Conservation (phyloP, 1,284 basidiomycete genomes). For the Cystobasidium sp. region DNA sequence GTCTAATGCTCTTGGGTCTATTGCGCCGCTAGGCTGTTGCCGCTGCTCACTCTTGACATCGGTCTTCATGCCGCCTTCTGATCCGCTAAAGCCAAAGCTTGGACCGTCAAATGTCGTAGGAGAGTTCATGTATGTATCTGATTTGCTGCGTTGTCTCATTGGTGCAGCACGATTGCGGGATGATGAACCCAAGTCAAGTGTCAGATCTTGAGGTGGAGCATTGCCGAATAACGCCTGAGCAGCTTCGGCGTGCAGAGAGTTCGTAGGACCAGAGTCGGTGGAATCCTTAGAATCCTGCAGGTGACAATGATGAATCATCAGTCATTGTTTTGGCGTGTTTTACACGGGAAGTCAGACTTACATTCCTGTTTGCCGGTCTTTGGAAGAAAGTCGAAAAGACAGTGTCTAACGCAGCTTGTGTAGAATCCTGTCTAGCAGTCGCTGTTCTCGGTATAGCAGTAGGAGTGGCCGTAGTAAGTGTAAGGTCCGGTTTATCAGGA, state of each 20-base stretch:
- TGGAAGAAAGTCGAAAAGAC: conserved; percentile 44
- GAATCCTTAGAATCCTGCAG: conserved; percentile 33
- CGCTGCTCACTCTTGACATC: not conserved
- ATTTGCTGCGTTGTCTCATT: conserved; percentile 37
- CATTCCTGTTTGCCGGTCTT: conserved; percentile 15
- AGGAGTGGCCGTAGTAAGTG: conserved; percentile 41
- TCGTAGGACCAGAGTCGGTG: conserved; percentile 32
- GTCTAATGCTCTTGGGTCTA: conserved; percentile 30
- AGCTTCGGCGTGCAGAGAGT: conserved; percentile 12
- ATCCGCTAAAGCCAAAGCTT: conserved; percentile 11
- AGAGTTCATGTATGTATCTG: conserved; percentile 39
- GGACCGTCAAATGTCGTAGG: conserved; percentile 21
- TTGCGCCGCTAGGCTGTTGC: conserved; percentile 15
- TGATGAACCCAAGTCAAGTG: conserved; percentile 20
- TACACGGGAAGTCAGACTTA: not conserved
- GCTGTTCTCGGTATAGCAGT: conserved; percentile 40
- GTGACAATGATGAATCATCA: not conserved
- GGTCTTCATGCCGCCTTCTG: not conserved
- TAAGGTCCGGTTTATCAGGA: conserved; percentile 34
- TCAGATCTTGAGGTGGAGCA: conserved; percentile 25
- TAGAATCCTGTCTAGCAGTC: conserved; percentile 37
- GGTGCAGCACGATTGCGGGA: conserved; percentile 13
- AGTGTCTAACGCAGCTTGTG: conserved; percentile 43
- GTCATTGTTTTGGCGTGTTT: not conserved
- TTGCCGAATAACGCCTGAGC: conserved; percentile 35